phyloP scores from a whole-genome alignment of 257 asterid genomes.

The Mentha longifolia region DNA sequence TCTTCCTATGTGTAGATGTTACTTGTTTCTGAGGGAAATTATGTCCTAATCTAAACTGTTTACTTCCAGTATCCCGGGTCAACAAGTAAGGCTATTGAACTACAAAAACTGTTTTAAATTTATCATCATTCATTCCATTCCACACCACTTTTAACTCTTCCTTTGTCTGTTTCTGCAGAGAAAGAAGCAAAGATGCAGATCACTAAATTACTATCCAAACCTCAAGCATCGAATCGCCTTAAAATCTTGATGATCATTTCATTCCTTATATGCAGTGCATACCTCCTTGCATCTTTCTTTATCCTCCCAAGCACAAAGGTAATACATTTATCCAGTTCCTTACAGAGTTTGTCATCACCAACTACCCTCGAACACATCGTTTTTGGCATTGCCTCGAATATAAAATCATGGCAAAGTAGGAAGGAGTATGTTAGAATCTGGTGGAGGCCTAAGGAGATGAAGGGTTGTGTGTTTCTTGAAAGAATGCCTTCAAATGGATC shows the following conservation, averaged over 20 bases:
- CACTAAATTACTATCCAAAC: slow-evolving; percentile 32
- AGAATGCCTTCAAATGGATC: slow-evolving; percentile 36
- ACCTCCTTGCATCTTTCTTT: slow-evolving; percentile 40
- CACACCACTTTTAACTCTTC: background rate
- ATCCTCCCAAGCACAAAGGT: slow-evolving; percentile 35
- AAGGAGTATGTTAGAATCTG: slow-evolving; percentile 63
- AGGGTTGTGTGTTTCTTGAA: slow-evolving; percentile 84
- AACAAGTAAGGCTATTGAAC: slow-evolving; percentile 29
- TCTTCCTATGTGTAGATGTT: slow-evolving; percentile 8
- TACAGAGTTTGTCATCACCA: slow-evolving; percentile 34
- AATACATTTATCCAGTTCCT: slow-evolving; percentile 32
- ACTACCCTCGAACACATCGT: slow-evolving; percentile 70
- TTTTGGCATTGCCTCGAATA: slow-evolving; percentile 75
- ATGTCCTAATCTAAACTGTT: slow-evolving; percentile 16
- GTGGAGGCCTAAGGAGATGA: slow-evolving; percentile 75
- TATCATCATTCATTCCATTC: background rate
- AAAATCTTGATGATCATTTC: slow-evolving; percentile 38
- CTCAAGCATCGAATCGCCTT: slow-evolving; percentile 37
- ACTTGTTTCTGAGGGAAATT: background rate
- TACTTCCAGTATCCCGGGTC: slow-evolving; percentile 32
- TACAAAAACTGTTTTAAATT: slow-evolving; percentile 28
- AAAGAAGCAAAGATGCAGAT: slow-evolving; percentile 44
- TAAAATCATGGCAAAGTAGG: slow-evolving; percentile 55
- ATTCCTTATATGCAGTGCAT: slow-evolving; percentile 37
- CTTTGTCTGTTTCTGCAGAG: background rate